phyloP scores from a whole-genome alignment of 176 grass and related monocot species.

The Coix lacrymajobi region DNA sequence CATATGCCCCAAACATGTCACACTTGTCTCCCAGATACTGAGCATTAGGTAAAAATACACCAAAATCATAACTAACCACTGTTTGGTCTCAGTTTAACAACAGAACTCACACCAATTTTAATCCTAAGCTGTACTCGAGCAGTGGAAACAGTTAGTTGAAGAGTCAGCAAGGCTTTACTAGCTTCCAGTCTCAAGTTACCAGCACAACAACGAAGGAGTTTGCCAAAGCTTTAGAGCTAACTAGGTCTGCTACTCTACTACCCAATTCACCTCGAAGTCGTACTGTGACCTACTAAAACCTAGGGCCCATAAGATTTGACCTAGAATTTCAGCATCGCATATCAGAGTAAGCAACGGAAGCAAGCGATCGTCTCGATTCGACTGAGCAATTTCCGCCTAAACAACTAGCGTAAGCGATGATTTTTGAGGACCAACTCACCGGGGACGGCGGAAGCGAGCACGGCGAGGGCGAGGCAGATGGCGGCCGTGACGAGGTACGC shows the following conservation, averaged over 20 bases:
- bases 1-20: not conserved
- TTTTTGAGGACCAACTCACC: conserved; percentile 23
- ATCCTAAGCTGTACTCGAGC: not conserved
- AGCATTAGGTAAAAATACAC: not conserved
- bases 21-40: not conserved
- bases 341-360: not conserved
- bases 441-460: not conserved
- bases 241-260: too few species aligned
- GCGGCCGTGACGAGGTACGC: not conserved
- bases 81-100: not conserved
- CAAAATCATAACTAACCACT: not conserved
- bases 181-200: not conserved
- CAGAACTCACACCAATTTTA: not conserved
- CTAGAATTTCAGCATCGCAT: not conserved
- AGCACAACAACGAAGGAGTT: not conserved
- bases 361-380: not conserved
- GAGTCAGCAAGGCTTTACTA: not conserved
- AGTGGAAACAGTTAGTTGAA: not conserved
- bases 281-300: not conserved
- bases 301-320: not conserved
- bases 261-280: conserved; percentile 5
- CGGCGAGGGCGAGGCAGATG: not conserved
- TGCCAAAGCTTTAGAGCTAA: conserved; percentile 18
- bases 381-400: not conserved
- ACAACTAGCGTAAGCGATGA: not conserved